These are phyloP conservation scores for Camellia lanceoleosa DNA, from an alignment of 148 eudicot species.

Conservation along the genomic window DNA sequence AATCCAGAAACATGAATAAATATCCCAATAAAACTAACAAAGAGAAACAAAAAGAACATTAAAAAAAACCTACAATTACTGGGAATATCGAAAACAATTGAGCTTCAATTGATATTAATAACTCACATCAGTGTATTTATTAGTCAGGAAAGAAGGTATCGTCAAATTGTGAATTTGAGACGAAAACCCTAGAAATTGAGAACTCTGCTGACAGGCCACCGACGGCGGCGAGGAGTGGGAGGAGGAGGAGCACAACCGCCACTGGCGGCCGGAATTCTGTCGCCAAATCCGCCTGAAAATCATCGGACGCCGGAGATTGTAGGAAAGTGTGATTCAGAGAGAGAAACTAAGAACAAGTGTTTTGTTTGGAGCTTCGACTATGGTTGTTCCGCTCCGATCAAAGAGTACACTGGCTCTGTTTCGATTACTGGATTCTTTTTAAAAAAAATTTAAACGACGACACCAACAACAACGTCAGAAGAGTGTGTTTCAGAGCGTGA, in stretches of 20 bases:
- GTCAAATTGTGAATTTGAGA: not conserved
- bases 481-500: too few species aligned
- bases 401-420: not conserved
- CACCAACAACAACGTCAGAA: too few species aligned
- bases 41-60: not conserved
- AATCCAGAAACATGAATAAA: not conserved
- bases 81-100: not conserved
- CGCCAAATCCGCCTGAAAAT: slow-evolving; percentile 34
- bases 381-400: not conserved
- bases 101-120: slow-evolving; percentile 5
- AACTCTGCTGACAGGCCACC: slow-evolving; percentile 17
- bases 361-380: not conserved
- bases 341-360: not conserved
- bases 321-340: not conserved
- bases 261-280: slow-evolving; percentile 28
- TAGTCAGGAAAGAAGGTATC: not conserved
- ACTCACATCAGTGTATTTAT: slow-evolving; percentile 30
- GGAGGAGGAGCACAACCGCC: slow-evolving; percentile 25
- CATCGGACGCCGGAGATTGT: slow-evolving; percentile 24
- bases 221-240: slow-evolving; percentile 11
- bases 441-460: too few species aligned
- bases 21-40: not conserved
- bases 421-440: not conserved
- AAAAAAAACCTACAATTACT: not conserved
- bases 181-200: slow-evolving; percentile 25